Evolutionary conservation across 1,284 basidiomycete species (phyloP).

Genomic region (Albatrellus sp.): DNA sequence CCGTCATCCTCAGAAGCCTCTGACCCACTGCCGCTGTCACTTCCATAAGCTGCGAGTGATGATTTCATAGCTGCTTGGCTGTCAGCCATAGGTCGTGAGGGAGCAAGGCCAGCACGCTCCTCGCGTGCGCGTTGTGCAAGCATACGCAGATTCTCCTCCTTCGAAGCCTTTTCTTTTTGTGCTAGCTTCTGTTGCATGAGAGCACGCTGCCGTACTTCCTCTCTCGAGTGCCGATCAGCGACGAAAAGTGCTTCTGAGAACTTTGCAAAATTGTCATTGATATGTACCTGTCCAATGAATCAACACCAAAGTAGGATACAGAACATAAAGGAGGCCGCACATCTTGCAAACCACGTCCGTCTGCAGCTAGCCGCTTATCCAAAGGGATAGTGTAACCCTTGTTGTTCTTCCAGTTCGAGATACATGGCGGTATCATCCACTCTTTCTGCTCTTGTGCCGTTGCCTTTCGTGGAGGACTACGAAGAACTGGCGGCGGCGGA

Average conservation of each 20-base stretch:
- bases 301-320: conserved; percentile 3
- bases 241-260: conserved; percentile 94
- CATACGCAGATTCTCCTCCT: conserved; percentile 91
- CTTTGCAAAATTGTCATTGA: conserved; percentile 99
- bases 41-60: conserved; percentile 77
- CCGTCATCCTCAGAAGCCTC: conserved; percentile 40
- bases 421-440: conserved; percentile 99
- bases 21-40: conserved; percentile 48
- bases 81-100: conserved; percentile 31
- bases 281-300: conserved; percentile 57
- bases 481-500: conserved; percentile 93
- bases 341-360: conserved; percentile 94
- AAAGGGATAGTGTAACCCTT: conserved; percentile 99
- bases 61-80: conserved; percentile 60
- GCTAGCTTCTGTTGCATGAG: conserved; percentile 98
- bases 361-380: conserved; percentile 96
- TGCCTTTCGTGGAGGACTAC: conserved; percentile 91
- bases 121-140: conserved; percentile 93
- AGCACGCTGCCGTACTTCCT: conserved; percentile 92
- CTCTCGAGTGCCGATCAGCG: conserved; percentile 95
- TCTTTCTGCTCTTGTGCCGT: conserved; percentile 98
- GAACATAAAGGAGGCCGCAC: conserved; percentile 36
- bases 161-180: conserved; percentile 94
- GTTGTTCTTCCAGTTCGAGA: conserved; percentile 99
- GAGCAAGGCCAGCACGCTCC: conserved; percentile 73